These are phyloP conservation scores for Scolecobasidium constrictum DNA, from an alignment of 2,329 filamentous ascomycete species.

Conservation along the genomic window DNA sequence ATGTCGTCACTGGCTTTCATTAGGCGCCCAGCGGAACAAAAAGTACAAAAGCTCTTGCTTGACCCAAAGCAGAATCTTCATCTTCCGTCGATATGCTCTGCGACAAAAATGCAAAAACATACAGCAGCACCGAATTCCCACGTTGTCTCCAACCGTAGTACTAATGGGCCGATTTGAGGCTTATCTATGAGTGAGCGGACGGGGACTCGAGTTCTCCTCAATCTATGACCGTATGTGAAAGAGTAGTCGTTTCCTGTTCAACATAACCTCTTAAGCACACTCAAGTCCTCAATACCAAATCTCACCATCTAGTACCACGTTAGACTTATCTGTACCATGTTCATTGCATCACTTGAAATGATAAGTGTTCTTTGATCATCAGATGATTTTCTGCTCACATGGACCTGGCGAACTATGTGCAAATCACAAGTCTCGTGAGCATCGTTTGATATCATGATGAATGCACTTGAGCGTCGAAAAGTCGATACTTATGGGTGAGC, in stretches of 20 bases:
- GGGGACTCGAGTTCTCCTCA: constrained; percentile 5
- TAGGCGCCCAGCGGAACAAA: background rate
- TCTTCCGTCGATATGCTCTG: no score
- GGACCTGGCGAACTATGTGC: no score
- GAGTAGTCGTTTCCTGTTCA: background rate
- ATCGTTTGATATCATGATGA: no score
- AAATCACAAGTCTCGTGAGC: no score
- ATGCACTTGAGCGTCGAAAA: no score
- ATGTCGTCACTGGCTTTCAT: background rate
- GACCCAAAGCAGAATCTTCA: no score
- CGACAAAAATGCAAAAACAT: background rate
- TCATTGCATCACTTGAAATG: no score
- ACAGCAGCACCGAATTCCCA: background rate
- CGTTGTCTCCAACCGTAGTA: constrained; percentile 7
- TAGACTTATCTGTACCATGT: no score
- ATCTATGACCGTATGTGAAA: constrained; percentile 3
- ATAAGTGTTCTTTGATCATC: no score
- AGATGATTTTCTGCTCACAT: no score
- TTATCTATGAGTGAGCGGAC: constrained; percentile 9
- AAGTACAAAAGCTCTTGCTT: background rate
- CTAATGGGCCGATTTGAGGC: constrained; percentile 7
- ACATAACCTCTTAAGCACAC: constrained; percentile 6
- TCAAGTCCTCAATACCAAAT: constrained; percentile 2
- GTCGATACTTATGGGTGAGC: no score
- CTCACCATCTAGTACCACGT: background rate